A percentile compares a stretch with the other conserved stretches of the same genome.
Evolutionary conservation across 2,329 filamentous ascomycete genomes (phyloP).

Genomic region (Samsoniella hepiali): DNA sequence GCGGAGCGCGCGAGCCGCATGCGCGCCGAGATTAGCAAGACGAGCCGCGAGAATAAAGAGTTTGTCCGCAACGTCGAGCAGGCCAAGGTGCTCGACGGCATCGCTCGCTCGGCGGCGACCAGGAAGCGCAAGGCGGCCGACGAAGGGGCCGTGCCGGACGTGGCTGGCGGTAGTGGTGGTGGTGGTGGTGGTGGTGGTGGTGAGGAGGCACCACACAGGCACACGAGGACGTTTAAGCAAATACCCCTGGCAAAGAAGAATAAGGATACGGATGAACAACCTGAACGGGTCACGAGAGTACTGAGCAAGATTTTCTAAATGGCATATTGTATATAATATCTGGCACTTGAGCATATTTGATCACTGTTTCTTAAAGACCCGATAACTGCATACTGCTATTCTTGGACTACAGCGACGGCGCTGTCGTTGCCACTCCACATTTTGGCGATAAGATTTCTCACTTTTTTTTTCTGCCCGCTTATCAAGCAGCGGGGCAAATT

Average conservation of each 20-base stretch:
- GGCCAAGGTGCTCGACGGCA: conserved; percentile 74
- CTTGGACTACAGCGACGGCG: background rate
- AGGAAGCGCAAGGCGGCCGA: conserved; percentile 40
- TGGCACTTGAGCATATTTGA: conserved; percentile 15
- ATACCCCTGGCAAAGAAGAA: conserved; percentile 55
- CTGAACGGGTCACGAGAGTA: conserved; percentile 57
- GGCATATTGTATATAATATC: conserved; percentile 9
- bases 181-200: conserved; percentile 19
- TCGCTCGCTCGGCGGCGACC: conserved; percentile 47
- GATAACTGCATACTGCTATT: conserved; percentile 14
- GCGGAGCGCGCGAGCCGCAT: conserved; percentile 73
- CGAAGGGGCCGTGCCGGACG: conserved; percentile 24
- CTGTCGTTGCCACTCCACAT: conserved; percentile 14
- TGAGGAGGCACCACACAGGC: conserved; percentile 24
- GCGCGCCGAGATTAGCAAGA: conserved; percentile 72
- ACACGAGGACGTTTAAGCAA: conserved; percentile 61
- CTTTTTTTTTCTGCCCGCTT: conserved; percentile 27
- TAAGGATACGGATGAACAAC: conserved; percentile 42
- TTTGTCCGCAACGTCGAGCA: conserved; percentile 77
- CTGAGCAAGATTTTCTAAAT: conserved; percentile 62
- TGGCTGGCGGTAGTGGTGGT: conserved; percentile 21
- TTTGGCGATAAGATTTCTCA: conserved; percentile 28
- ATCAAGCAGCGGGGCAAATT: conserved; percentile 39
- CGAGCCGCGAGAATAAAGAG: conserved; percentile 74
- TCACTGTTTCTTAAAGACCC: conserved; percentile 1